phyloP scores from a whole-genome alignment of 805 yeast genomes.

The Saccharomycopsis synnaedendra region DNA sequence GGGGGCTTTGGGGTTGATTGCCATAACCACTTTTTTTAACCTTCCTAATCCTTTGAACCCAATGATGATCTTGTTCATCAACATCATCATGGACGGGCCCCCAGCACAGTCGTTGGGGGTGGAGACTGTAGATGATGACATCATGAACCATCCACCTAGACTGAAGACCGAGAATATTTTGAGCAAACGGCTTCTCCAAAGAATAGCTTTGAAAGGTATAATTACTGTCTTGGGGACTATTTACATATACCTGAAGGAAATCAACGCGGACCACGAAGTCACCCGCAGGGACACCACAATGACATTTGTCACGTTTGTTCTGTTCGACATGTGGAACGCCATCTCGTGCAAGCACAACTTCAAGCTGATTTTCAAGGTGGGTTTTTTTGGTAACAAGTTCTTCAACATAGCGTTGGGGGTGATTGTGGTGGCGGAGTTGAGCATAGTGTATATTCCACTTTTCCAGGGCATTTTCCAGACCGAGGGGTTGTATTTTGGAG shows the following conservation, averaged over 20 bases:
- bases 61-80: constrained; percentile 97
- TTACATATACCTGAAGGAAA: constrained; percentile 75
- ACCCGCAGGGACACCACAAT: constrained; percentile 96
- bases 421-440: constrained; percentile 79
- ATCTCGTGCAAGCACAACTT: constrained; percentile 82
- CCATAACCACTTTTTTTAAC: constrained; percentile 75
- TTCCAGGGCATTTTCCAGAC: constrained; percentile 92
- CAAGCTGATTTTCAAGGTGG: constrained; percentile 75
- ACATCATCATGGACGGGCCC: constrained; percentile 97
- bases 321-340: constrained; percentile 96
- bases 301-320: constrained; percentile 96
- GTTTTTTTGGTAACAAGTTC: constrained; percentile 71
- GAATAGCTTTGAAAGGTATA: constrained; percentile 37
- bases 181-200: constrained; percentile 65
- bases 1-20: constrained; percentile 86
- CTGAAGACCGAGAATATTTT: constrained; percentile 75
- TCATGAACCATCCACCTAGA: constrained; percentile 95
- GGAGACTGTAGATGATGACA: constrained; percentile 93
- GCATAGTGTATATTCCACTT: constrained; percentile 89
- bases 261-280: constrained; percentile 64
- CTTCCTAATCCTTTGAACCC: constrained; percentile 93
- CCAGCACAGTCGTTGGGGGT: constrained; percentile 98
- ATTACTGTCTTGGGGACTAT: constrained; percentile 80
- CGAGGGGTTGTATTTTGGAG: constrained; percentile 69
- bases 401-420: constrained; percentile 88